A percentile compares a stretch with the other conserved stretches of the same genome.
Conservation (phyloP, 2,329 filamentous ascomycete species). For the Mycosphaerella arachidis region DNA sequence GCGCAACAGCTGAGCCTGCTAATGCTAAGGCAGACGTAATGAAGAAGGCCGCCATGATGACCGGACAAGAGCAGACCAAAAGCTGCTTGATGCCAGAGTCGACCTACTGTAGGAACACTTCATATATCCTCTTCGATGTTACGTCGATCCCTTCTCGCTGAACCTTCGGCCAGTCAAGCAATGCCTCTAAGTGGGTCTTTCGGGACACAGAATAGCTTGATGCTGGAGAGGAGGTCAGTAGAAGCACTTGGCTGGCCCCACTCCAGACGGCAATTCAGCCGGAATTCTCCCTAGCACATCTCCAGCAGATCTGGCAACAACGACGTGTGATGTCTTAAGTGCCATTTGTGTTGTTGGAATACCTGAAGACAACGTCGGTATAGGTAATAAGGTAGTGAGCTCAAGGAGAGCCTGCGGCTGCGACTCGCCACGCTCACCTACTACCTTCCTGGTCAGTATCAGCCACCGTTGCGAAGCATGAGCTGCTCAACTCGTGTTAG, state of each 20-base stretch:
- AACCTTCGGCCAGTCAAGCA: neutral
- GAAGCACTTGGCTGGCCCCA: neutral
- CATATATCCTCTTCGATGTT: neutral
- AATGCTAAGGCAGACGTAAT: constrained; percentile 8
- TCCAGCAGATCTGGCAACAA: neutral
- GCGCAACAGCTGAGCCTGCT: constrained; percentile 6
- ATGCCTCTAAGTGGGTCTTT: neutral
- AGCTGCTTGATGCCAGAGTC: neutral
- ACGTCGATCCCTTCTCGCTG: constrained; percentile 1
- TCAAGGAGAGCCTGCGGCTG: too few relatives aligned
- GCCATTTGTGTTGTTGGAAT: too few relatives aligned
- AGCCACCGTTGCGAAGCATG: neutral
- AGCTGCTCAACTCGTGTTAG: neutral
- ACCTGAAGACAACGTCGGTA: too few relatives aligned
- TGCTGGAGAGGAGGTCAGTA: neutral
- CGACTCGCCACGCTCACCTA: too few relatives aligned
- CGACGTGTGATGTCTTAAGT: neutral
- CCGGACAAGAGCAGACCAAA: neutral
- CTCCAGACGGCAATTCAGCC: neutral
- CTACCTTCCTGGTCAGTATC: neutral
- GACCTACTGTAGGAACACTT: neutral
- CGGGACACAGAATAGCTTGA: neutral
- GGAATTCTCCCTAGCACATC: neutral
- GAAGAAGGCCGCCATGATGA: constrained; percentile 7
- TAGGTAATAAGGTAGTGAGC: too few relatives aligned